phyloP scores from a whole-genome alignment of 495 filamentous ascomycete species.

The Aspergillus nanangensis region DNA sequence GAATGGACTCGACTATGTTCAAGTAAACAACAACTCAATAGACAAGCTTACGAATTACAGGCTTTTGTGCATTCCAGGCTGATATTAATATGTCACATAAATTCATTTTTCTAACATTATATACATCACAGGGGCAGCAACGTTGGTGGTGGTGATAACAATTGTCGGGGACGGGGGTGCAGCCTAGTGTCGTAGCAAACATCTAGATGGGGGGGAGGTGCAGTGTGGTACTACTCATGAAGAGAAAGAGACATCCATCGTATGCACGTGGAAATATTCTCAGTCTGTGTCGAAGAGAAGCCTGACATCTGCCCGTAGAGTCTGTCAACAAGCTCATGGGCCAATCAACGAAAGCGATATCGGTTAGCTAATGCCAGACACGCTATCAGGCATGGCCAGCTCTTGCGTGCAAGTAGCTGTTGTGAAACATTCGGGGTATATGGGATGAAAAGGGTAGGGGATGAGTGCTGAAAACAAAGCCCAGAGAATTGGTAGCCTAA shows the following conservation, averaged over 20 bases:
- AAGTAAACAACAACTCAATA: not conserved
- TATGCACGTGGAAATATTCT: not conserved
- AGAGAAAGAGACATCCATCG: not conserved
- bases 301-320: too few relatives aligned
- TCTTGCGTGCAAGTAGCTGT: not conserved
- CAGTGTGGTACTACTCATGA: not conserved
- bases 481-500: conserved; percentile 2
- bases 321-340: too few relatives aligned
- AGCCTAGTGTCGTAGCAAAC: not conserved
- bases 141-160: too few relatives aligned
- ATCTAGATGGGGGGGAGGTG: not conserved
- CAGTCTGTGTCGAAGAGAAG: too few relatives aligned
- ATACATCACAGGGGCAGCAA: conserved; percentile 8
- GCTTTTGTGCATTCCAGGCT: not conserved
- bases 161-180: not conserved
- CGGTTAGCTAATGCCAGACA: too few relatives aligned
- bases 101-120: conserved; percentile 6
- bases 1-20: not conserved
- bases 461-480: not conserved
- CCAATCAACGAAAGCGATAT: too few relatives aligned
- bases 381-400: not conserved
- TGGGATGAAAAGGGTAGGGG: not conserved
- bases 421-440: not conserved
- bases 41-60: not conserved
- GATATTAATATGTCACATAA: not conserved